Conservation (phyloP, 176 grass and related monocot species). For the Eragrostis nindensis region DNA sequence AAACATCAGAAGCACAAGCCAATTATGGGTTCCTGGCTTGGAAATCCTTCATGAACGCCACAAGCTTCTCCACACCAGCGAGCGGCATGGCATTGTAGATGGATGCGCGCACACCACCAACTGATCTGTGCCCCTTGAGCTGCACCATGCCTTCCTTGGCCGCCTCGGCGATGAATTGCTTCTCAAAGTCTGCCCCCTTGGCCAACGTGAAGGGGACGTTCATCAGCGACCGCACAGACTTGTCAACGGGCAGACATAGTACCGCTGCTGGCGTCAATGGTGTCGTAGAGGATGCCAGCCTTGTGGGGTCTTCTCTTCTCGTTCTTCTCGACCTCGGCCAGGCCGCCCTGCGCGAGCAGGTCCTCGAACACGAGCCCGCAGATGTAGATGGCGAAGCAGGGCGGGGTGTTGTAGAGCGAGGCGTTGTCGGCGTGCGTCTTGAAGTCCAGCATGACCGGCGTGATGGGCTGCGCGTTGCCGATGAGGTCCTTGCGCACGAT, state of each 20-base stretch:
- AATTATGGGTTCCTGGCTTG: slow-evolving; percentile 84
- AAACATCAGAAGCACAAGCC: not conserved
- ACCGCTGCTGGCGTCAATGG: slow-evolving; percentile 81
- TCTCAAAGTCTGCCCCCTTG: slow-evolving; percentile 75
- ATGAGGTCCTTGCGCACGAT: slow-evolving; percentile 91
- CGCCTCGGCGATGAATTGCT: slow-evolving; percentile 89
- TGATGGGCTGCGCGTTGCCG: slow-evolving; percentile 76
- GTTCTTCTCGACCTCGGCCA: slow-evolving; percentile 86
- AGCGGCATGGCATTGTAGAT: slow-evolving; percentile 99
- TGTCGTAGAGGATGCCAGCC: slow-evolving; percentile 77
- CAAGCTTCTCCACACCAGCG: slow-evolving; percentile 85
- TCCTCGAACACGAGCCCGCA: slow-evolving; percentile 87
- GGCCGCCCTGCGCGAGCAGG: slow-evolving; percentile 84
- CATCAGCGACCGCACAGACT: slow-evolving; percentile 85
- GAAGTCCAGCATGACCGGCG: slow-evolving; percentile 96
- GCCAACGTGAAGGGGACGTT: slow-evolving; percentile 89
- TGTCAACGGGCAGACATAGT: slow-evolving; percentile 84
- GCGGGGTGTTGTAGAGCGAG: slow-evolving; percentile 98
- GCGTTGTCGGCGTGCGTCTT: slow-evolving; percentile 86
- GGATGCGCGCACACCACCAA: slow-evolving; percentile 84
- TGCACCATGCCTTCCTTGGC: slow-evolving; percentile 96
- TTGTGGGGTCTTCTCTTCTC: slow-evolving; percentile 83
- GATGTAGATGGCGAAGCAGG: slow-evolving; percentile 93
- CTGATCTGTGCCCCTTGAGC: slow-evolving; percentile 96
- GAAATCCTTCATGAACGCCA: slow-evolving; percentile 98